Percentiles rank a stretch among this genome's conserved stretches.
These are phyloP conservation scores for Quaeritorhiza haematococci DNA, from an alignment of 371 early-diverging fungal species.

Conservation along the genomic window DNA sequence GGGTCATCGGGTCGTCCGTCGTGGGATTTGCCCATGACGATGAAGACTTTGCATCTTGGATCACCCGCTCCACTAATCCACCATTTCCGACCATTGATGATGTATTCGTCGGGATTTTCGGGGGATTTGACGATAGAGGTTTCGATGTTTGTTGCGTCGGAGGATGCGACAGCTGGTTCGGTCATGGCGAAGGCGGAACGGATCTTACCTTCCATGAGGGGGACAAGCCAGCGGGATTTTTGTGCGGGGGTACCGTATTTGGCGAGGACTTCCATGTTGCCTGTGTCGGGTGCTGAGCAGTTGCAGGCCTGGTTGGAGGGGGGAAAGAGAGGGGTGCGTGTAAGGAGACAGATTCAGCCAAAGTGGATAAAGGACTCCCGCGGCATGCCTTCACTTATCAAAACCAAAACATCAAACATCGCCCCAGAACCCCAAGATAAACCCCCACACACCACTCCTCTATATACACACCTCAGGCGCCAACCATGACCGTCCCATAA, in stretches of 20 bases:
- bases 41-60: slow-evolving; percentile 81
- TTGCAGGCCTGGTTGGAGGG: slow-evolving; percentile 58
- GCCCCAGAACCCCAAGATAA: too few relatives aligned
- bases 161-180: slow-evolving; percentile 86
- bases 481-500: slow-evolving; percentile 74
- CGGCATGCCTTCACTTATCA: too few relatives aligned
- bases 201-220: slow-evolving; percentile 84
- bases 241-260: slow-evolving; percentile 87
- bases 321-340: not conserved
- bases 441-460: not conserved
- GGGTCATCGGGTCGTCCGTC: slow-evolving; percentile 35
- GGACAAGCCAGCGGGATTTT: slow-evolving; percentile 78
- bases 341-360: not conserved
- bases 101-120: slow-evolving; percentile 51
- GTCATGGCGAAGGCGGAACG: slow-evolving; percentile 98
- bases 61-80: slow-evolving; percentile 90
- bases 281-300: slow-evolving; percentile 95
- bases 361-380: too few relatives aligned
- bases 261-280: slow-evolving; percentile 97
- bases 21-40: slow-evolving; percentile 80
- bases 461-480: slow-evolving; percentile 70
- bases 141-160: slow-evolving; percentile 94
- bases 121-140: slow-evolving; percentile 61
- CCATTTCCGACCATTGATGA: slow-evolving; percentile 93
- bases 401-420: too few relatives aligned